Percentiles rank a stretch among this genome's conserved stretches.
phyloP scores from a whole-genome alignment of 345 rosid genomes.

The Citrus sp. region DNA sequence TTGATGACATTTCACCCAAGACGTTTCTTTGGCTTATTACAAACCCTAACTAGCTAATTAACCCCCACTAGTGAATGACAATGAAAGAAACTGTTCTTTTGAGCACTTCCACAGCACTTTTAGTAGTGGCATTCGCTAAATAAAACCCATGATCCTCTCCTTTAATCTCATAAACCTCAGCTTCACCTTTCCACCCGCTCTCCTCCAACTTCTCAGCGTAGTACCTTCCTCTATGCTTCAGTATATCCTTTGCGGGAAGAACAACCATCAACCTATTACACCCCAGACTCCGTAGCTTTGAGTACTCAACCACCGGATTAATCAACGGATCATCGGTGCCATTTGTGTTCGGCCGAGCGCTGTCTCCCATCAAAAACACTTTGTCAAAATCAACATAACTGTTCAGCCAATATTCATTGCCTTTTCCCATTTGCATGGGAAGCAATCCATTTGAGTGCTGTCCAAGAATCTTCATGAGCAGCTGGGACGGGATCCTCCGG shows the following conservation, averaged over 20 bases:
- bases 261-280: slow-evolving; percentile 33
- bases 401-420: slow-evolving; percentile 36
- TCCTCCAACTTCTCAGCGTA: slow-evolving; percentile 29
- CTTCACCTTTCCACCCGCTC: slow-evolving; percentile 41
- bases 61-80: slow-evolving; percentile 4
- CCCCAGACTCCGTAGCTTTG: slow-evolving; percentile 31
- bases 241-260: slow-evolving; percentile 36
- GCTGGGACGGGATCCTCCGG: slow-evolving; percentile 38
- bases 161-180: slow-evolving; percentile 25
- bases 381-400: slow-evolving; percentile 14
- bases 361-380: slow-evolving; percentile 38
- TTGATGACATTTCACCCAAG: too few relatives aligned
- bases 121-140: slow-evolving; percentile 20
- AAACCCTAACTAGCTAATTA: too few relatives aligned
- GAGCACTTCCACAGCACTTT: slow-evolving; percentile 23
- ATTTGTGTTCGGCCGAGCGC: slow-evolving; percentile 29
- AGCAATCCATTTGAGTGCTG: slow-evolving; percentile 32
- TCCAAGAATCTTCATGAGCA: slow-evolving; percentile 35
- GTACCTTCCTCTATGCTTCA: slow-evolving; percentile 33
- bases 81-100: slow-evolving; percentile 22
- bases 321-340: slow-evolving; percentile 47
- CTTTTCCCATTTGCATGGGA: slow-evolving; percentile 21
- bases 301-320: slow-evolving; percentile 32
- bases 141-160: slow-evolving; percentile 42
- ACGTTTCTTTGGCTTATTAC: too few relatives aligned